Evolutionary conservation across 805 yeast species (phyloP).

Genomic region (Starmerella kuoi): DNA sequence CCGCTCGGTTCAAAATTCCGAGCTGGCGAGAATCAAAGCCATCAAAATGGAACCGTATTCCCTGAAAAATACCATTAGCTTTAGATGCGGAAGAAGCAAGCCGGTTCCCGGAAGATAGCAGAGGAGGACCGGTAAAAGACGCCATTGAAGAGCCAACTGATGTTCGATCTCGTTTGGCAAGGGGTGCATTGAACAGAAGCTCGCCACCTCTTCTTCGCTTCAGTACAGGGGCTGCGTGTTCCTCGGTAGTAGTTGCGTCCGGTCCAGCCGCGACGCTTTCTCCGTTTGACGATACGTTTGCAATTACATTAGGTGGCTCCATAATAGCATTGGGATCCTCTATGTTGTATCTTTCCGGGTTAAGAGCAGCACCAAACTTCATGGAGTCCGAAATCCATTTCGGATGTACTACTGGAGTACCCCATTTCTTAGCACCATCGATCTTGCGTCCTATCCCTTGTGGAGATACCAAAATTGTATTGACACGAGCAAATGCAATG

Average conservation of each 20-base stretch:
- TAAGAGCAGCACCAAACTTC: conserved; percentile 33
- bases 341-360: conserved; percentile 28
- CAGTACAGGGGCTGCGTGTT: conserved; percentile 1
- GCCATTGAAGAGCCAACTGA: conserved; percentile 1
- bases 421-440: conserved; percentile 31
- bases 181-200: conserved; percentile 3
- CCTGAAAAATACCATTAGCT: conserved; percentile 30
- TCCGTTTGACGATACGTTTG: neutral
- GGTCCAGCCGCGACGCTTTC: neutral
- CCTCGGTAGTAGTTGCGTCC: neutral
- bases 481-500: conserved; percentile 23
- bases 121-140: conserved; percentile 3
- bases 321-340: conserved; percentile 7
- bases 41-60: conserved; percentile 33
- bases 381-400: conserved; percentile 36
- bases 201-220: conserved; percentile 8
- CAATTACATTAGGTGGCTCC: conserved; percentile 5
- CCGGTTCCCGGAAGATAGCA: neutral
- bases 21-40: conserved; percentile 35
- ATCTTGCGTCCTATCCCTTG: conserved; percentile 28
- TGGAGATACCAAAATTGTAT: conserved; percentile 27
- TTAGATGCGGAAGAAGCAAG: neutral
- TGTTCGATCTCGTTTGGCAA: conserved; percentile 8
- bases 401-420: conserved; percentile 34
- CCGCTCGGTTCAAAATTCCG: conserved; percentile 33